Evolutionary conservation across 805 yeast genomes (phyloP), one percentile per base, ranked within the genome.

Genomic region (Barnettozyma populi): DNA sequence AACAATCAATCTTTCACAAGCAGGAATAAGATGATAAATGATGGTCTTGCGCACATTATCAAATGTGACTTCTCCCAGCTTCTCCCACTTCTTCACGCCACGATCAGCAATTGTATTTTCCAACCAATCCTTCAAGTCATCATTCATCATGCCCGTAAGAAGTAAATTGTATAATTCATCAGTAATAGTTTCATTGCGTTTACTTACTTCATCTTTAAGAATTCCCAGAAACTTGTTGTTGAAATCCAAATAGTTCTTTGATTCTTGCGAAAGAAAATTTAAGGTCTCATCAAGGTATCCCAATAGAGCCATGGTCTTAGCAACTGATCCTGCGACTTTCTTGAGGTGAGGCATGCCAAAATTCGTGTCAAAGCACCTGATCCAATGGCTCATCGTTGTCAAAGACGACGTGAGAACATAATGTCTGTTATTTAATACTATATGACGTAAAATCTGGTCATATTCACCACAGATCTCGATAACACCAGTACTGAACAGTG

Each of bases 91-190:
- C 51, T 75, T 78, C 18, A 78, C 60, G 25, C 86, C 86, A 51
- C 85, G 68, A 51, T 83, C 89, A 0, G 87, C 90, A 31, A 85
- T 66, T 42, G 80, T 78, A 54, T 82, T 82, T 20, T 77, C 72
- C 57, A 86, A 66, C 80, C 82, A 85, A 47, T 78, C 80, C 49
- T 72, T 73, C 2, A 79, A 65, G 1, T 70, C 63, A 13, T 67
- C 70, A 1, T 79, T 72, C 49, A 82, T 68, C 44, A 76, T 66
- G 2, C 85, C 84, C 0, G 86, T 78, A 4, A 80, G 57, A 2
- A 80, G 60, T 20, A 78, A 55, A 43, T 76, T 77, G 47, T 72
- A 72, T 7, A 80, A 58, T 49, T 70, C 72, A 44, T 71, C 68
- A 2, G 67, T 57, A 10, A 75, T 57, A 20, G 52, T 44, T 57